Percentiles rank a stretch among this genome's conserved stretches.
Evolutionary conservation across 202 grass and related monocot species (phyloP).

Genomic region (Bolboschoenoplectus hybrid): DNA sequence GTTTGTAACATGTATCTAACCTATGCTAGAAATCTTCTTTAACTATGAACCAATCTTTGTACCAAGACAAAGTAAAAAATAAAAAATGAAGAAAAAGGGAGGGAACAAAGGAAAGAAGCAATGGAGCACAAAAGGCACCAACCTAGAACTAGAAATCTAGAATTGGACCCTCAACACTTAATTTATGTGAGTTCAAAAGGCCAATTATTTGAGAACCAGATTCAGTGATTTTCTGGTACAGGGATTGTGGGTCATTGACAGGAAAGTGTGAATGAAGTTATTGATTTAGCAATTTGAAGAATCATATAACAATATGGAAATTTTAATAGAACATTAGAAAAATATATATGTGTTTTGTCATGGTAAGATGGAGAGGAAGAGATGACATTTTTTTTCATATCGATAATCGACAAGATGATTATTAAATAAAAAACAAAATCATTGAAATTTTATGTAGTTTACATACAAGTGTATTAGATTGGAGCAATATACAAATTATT

Average conservation of each 20-base stretch:
- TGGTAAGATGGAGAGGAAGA: too few relatives aligned
- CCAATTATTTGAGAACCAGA: slow-evolving; percentile 26
- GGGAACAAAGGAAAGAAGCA: slow-evolving; percentile 24
- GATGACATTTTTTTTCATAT: neutral
- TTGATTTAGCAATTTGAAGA: neutral
- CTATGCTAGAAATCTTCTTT: slow-evolving; percentile 31
- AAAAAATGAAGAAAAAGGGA: neutral
- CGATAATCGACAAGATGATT: too few relatives aligned
- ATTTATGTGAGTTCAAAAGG: neutral
- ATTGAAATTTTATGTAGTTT: too few relatives aligned
- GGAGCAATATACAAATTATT: too few relatives aligned
- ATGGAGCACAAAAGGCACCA: slow-evolving; percentile 32
- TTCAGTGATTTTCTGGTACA: slow-evolving; percentile 16
- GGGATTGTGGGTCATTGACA: slow-evolving; percentile 10
- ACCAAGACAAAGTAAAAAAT: neutral
- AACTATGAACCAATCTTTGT: slow-evolving; percentile 36
- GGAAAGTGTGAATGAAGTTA: neutral
- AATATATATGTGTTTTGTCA: neutral
- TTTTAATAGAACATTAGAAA: neutral
- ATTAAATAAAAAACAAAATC: too few relatives aligned
- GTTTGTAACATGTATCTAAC: neutral
- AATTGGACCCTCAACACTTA: slow-evolving; percentile 5
- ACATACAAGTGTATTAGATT: too few relatives aligned
- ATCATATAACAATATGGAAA: neutral
- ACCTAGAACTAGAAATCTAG: slow-evolving; percentile 29